phyloP scores from a whole-genome alignment of 805 yeast genomes.

The Kazachstania martiniae region DNA sequence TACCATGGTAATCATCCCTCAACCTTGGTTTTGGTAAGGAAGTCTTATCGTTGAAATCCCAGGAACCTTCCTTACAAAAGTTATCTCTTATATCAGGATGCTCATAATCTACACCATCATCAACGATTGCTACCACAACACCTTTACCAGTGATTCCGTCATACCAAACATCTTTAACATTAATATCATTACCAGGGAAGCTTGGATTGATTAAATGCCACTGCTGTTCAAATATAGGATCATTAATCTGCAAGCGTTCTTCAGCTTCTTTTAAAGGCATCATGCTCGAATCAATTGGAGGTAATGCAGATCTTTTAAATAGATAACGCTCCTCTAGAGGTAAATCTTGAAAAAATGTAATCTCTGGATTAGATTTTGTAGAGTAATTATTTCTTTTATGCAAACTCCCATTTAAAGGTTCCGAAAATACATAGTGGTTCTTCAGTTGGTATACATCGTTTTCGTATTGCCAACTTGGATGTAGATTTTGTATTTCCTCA shows the following conservation, averaged over 20 bases:
- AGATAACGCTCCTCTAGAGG: conserved; percentile 37
- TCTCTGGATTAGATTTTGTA: conserved; percentile 1
- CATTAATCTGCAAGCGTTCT: conserved; percentile 51
- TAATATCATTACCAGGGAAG: conserved; percentile 74
- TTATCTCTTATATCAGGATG: conserved; percentile 60
- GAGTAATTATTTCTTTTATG: conserved; percentile 9
- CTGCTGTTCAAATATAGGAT: conserved; percentile 75
- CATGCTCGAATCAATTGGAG: conserved; percentile 44
- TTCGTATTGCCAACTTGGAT: conserved; percentile 46
- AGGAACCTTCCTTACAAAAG: conserved; percentile 71
- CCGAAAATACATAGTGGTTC: conserved; percentile 58
- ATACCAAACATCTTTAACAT: conserved; percentile 78
- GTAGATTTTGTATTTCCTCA: conserved; percentile 27
- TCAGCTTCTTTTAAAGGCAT: conserved; percentile 36
- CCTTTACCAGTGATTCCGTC: conserved; percentile 74
- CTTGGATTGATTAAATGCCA: conserved; percentile 84
- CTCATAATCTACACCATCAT: conserved; percentile 86
- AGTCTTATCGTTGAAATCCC: conserved; percentile 79
- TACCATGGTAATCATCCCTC: conserved; percentile 84
- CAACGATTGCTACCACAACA: conserved; percentile 78
- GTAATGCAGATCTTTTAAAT: conserved; percentile 51
- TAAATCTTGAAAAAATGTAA: conserved; percentile 41
- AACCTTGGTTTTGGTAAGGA: conserved; percentile 72
- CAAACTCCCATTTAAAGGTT: conserved; percentile 16
- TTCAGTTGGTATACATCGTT: conserved; percentile 52